Evolutionary conservation across 108 stramenopile species (phyloP), one percentile per base, ranked within the genome.

Genomic region (Cyclotella choctawhatcheeana): DNA sequence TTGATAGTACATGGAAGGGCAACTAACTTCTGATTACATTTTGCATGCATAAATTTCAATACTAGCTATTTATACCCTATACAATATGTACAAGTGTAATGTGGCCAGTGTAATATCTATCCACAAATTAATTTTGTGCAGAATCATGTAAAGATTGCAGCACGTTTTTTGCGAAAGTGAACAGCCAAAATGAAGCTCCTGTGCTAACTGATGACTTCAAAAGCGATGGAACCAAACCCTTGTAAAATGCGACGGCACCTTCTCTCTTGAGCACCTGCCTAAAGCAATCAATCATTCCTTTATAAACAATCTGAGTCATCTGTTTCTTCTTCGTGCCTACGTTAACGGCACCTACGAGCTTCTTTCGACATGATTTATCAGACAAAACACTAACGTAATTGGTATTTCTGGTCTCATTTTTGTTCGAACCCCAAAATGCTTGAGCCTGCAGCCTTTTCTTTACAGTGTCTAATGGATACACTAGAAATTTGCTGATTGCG

Each of bases 371-470:
- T 62, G 17, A 37, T 24, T 67, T 10, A 24, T 76, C 17, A 35
- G 24, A 0, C 18, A 67, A 22, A 12, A n/a, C 26, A 71, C 35
- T 50, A 27, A 48, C 26, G 31, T 37, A 73, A 29, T 55, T 64
- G 47, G 44, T 30, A 48, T 25, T n/a, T 14, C 31, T 48, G 51
- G 31, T 48, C 45, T 64, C 33, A 35, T 44, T 16, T 32, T 32
- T 33, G 27, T 50, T 71, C 48, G 63, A 77, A n/a, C 76, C 85
- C 58, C 74, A 86, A 43, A 87, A 85, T 44, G 91, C 88, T 73
- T 95, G 92, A n/a, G 88, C 90, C 82, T 98, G 97, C 27, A 98
- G 58, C n/a, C 96, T 76, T 67, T 93, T 92, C 82, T 98, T 98
- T 4, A 97, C 79, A 8, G 97, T 98, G 78, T 98, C 97, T 34